These are phyloP conservation scores for Pulveroboletus ravenelii DNA, from an alignment of 768 basidiomycete species.

Conservation along the genomic window DNA sequence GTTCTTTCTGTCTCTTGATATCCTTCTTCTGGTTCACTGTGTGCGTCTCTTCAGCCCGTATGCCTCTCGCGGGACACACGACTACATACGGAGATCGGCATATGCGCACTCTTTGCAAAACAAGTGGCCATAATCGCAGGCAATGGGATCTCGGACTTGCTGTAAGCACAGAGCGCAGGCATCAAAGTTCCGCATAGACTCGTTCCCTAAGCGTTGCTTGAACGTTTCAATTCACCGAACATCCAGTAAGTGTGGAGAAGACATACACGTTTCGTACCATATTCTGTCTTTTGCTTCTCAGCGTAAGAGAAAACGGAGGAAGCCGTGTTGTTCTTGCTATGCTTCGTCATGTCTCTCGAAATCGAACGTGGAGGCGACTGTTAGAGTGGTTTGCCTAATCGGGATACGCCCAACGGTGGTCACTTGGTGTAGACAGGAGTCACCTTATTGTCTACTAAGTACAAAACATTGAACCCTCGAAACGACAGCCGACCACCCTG, in stretches of 20 bases:
- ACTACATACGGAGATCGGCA: conserved; percentile 66
- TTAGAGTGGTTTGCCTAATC: background rate
- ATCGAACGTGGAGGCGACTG: background rate
- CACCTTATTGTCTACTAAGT: background rate
- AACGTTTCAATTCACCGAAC: conserved; percentile 1
- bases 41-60: conserved; percentile 9
- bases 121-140: conserved; percentile 81
- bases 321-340: conserved; percentile 87
- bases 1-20: conserved; percentile 85
- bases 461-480: background rate
- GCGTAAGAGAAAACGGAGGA: conserved; percentile 88
- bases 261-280: conserved; percentile 74
- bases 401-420: no score
- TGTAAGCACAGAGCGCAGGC: conserved; percentile 87
- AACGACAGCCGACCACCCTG: background rate
- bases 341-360: conserved; percentile 63
- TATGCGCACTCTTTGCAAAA: conserved; percentile 96
- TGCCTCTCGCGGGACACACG: conserved; percentile 2
- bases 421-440: no score
- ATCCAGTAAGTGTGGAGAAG: background rate
- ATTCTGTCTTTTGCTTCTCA: conserved; percentile 74
- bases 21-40: conserved; percentile 86
- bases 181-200: conserved; percentile 90
- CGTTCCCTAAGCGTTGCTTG: conserved; percentile 57
- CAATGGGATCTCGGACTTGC: conserved; percentile 75